phyloP scores from a whole-genome alignment of 352 stramenopile genomes.

The Pilasporangium apinafurcum region DNA sequence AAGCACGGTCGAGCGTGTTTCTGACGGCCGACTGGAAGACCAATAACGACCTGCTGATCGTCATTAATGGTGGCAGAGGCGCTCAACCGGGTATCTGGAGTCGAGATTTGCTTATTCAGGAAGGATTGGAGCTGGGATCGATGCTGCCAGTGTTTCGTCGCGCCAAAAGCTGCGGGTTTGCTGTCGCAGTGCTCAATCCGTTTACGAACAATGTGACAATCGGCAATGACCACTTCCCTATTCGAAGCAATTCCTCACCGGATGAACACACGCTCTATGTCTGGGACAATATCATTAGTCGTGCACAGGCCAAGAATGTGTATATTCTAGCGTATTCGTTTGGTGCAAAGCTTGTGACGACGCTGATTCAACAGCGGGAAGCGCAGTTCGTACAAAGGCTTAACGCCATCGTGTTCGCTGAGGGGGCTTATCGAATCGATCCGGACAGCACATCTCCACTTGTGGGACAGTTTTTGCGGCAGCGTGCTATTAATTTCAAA shows the following conservation, averaged over 20 bases:
- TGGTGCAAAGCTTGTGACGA: constrained; percentile 61
- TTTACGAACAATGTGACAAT: constrained; percentile 72
- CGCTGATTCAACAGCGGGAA: constrained; percentile 57
- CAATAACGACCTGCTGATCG: constrained; percentile 53
- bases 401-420: constrained; percentile 60
- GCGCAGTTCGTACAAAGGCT: constrained; percentile 46
- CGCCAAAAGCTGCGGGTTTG: constrained; percentile 35
- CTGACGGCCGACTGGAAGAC: constrained; percentile 60
- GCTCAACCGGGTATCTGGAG: constrained; percentile 77
- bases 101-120: constrained; percentile 65
- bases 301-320: constrained; percentile 45
- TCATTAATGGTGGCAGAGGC: constrained; percentile 63
- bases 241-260: constrained; percentile 46
- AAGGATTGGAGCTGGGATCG: constrained; percentile 65
- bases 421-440: constrained; percentile 57
- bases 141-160: constrained; percentile 67
- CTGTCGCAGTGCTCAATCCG: constrained; percentile 61
- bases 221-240: constrained; percentile 40
- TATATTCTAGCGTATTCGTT: constrained; percentile 69
- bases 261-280: constrained; percentile 73
- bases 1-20: constrained; percentile 65
- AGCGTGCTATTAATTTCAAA: constrained; percentile 76
- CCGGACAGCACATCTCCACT: constrained; percentile 34
- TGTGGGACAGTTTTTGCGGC: constrained; percentile 51
- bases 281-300: constrained; percentile 70